Evolutionary conservation across 371 early-diverging fungal species (phyloP).

Genomic region (Dichotomocladium elegans): DNA sequence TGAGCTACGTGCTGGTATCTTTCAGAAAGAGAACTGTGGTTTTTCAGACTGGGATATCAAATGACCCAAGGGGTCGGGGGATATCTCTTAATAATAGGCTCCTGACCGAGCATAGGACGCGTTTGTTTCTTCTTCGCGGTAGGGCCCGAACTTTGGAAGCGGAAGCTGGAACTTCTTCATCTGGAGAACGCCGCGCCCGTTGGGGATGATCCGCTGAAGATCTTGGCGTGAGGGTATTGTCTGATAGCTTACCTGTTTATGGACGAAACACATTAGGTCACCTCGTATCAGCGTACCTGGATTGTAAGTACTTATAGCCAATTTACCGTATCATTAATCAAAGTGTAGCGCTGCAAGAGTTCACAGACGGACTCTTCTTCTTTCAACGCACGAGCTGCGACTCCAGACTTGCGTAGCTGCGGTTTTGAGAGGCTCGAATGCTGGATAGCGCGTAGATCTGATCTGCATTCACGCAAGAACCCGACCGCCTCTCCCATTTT

Average conservation of each 20-base stretch:
- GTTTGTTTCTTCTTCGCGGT: constrained; percentile 2
- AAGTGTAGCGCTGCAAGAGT: constrained; percentile 37
- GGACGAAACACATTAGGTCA: not conserved
- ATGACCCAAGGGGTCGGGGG: too few relatives aligned
- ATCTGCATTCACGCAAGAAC: constrained; percentile 52
- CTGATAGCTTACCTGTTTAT: constrained; percentile 45
- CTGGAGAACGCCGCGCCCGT: constrained; percentile 52
- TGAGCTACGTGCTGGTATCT: too few relatives aligned
- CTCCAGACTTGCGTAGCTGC: constrained; percentile 33
- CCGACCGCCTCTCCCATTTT: constrained; percentile 61
- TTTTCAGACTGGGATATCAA: too few relatives aligned
- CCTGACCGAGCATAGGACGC: constrained; percentile 12
- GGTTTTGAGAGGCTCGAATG: constrained; percentile 48
- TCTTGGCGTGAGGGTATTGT: constrained; percentile 48
- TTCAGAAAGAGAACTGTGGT: too few relatives aligned
- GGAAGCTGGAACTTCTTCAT: constrained; percentile 50
- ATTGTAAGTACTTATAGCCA: too few relatives aligned
- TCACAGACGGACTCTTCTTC: constrained; percentile 53
- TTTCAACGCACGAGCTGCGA: constrained; percentile 47
- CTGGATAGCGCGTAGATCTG: constrained; percentile 45
- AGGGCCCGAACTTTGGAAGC: constrained; percentile 48
- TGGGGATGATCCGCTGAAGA: constrained; percentile 52
- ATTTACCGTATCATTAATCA: constrained; percentile 58
- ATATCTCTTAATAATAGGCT: constrained; percentile 16
- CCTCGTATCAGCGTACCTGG: not conserved